Percentiles rank a stretch among this genome's conserved stretches.
Conservation (phyloP, 1,284 basidiomycete genomes). For the Sanguinoderma infundibulare region DNA sequence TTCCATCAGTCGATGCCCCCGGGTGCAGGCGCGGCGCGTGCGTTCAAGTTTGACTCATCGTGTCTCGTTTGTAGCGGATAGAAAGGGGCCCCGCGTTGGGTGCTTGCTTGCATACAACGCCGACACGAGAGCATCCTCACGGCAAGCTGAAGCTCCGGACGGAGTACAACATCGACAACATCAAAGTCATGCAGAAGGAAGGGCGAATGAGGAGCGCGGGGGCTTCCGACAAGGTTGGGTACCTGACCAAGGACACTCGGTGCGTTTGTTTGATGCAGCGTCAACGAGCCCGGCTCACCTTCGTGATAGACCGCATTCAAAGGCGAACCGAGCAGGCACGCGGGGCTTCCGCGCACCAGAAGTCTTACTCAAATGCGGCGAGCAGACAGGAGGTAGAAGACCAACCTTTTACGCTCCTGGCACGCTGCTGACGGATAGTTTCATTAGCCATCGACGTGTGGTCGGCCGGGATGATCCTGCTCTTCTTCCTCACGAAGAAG, state of each 20-base stretch:
- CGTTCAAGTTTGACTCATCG: not conserved
- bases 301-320: constrained; percentile 72
- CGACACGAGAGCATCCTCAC: constrained; percentile 67
- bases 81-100: constrained; percentile 54
- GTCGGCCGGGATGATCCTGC: constrained; percentile 91
- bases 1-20: no score
- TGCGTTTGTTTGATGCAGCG: constrained; percentile 28
- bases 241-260: constrained; percentile 72
- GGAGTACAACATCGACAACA: constrained; percentile 47
- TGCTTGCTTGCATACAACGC: constrained; percentile 74
- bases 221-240: constrained; percentile 73
- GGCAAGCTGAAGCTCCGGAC: constrained; percentile 52
- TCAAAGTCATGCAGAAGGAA: constrained; percentile 60
- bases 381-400: constrained; percentile 86
- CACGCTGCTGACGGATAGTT: not conserved
- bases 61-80: constrained; percentile 51
- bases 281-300: not conserved
- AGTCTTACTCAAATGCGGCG: constrained; percentile 93
- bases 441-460: constrained; percentile 92
- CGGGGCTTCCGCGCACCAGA: constrained; percentile 97
- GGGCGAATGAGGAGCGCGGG: constrained; percentile 60
- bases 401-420: not conserved
- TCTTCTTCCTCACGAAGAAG: constrained; percentile 91
- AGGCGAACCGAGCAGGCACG: constrained; percentile 97
- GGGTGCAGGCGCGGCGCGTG: no score